A percentile compares a stretch with the other conserved stretches of the same genome.
Conservation (phyloP, 768 basidiomycete genomes). For the Megacollybia marginata region DNA sequence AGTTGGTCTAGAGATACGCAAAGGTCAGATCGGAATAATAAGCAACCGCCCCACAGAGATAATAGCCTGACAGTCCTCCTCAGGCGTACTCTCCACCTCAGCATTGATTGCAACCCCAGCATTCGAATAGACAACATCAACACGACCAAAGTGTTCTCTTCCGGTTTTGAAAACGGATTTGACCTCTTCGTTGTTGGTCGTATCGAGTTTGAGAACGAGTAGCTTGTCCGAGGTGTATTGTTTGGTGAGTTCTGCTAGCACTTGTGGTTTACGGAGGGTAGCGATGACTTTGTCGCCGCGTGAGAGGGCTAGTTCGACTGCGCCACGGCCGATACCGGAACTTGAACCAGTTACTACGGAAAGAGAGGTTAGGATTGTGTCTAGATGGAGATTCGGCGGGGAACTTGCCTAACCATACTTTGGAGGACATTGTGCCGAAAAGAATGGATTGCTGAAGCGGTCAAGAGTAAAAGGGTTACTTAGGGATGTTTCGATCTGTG, state of each 20-base stretch:
- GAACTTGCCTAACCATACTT: no score
- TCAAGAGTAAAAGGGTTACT: no score
- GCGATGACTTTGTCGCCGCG: slow-evolving; percentile 35
- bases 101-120: slow-evolving; percentile 25
- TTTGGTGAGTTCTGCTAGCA: slow-evolving; percentile 19
- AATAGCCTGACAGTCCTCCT: slow-evolving; percentile 22
- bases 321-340: slow-evolving; percentile 28
- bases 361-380: no score
- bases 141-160: slow-evolving; percentile 27
- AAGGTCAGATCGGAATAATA: slow-evolving; percentile 6
- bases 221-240: slow-evolving; percentile 24
- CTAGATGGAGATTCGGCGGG: no score
- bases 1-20: slow-evolving; percentile 3
- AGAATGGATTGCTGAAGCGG: no score
- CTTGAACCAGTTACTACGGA: slow-evolving; percentile 30
- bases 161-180: slow-evolving; percentile 25
- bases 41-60: slow-evolving; percentile 23
- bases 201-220: slow-evolving; percentile 32
- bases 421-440: no score
- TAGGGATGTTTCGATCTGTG: no score
- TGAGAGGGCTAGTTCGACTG: slow-evolving; percentile 24
- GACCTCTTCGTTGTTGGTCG: slow-evolving; percentile 24
- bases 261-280: slow-evolving; percentile 30
- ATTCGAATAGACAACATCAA: slow-evolving; percentile 41
- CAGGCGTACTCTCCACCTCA: slow-evolving; percentile 30